Percentiles rank a stretch among this genome's conserved stretches.
These are phyloP conservation scores for Pleurotus tuoliensis DNA, from an alignment of 768 basidiomycete genomes.

Conservation along the genomic window DNA sequence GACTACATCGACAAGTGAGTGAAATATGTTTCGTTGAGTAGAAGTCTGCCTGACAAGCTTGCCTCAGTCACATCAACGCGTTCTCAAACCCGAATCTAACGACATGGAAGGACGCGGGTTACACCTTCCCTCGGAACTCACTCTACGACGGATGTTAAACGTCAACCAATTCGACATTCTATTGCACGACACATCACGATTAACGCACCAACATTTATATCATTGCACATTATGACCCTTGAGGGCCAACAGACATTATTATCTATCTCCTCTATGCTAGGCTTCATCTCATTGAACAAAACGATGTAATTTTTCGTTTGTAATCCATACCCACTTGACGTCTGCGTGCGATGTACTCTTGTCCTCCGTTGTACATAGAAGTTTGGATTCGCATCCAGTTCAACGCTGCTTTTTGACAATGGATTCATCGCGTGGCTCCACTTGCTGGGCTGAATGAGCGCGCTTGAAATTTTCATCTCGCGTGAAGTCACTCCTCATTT, in stretches of 20 bases:
- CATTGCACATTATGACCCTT: not conserved
- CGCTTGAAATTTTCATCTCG: too few relatives aligned
- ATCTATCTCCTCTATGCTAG: slow-evolving; percentile 3
- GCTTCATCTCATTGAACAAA: not conserved
- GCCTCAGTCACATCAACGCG: slow-evolving; percentile 38
- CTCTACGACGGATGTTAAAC: slow-evolving; percentile 38
- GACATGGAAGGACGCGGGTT: slow-evolving; percentile 77
- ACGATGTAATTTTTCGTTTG: not conserved
- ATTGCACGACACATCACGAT: not conserved
- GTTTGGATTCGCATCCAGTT: too few relatives aligned
- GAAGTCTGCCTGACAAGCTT: slow-evolving; percentile 1
- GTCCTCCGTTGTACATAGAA: too few relatives aligned
- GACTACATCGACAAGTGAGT: slow-evolving; percentile 70
- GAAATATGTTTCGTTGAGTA: not conserved
- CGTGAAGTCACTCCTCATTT: too few relatives aligned
- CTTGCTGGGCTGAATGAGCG: too few relatives aligned
- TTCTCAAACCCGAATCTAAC: slow-evolving; percentile 84
- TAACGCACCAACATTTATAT: not conserved
- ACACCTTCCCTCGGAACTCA: slow-evolving; percentile 69
- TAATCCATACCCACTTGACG: not conserved
- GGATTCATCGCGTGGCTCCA: too few relatives aligned
- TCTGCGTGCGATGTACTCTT: too few relatives aligned
- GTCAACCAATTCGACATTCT: not conserved
- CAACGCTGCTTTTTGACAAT: too few relatives aligned
- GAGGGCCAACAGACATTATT: slow-evolving; percentile 3